A percentile compares a stretch with the other conserved stretches of the same genome.
phyloP scores from a whole-genome alignment of 306 rosid species.

The Prunus mongolica region DNA sequence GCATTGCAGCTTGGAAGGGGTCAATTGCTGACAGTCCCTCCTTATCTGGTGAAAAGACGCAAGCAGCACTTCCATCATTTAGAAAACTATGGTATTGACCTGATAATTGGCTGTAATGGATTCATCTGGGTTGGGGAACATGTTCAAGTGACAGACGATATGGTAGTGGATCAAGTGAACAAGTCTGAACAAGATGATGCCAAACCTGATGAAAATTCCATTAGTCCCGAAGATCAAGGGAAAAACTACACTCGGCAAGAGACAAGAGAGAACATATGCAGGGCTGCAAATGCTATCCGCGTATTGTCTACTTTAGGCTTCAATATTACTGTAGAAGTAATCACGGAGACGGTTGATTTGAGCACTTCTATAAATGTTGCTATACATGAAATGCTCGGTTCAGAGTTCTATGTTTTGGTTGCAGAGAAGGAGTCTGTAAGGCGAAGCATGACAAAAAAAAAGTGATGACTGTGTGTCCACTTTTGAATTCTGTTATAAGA shows the following conservation, averaged over 20 bases:
- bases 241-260: conserved; percentile 37
- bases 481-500: background rate
- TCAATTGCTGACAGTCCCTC: conserved; percentile 64
- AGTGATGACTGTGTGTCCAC: conserved; percentile 22
- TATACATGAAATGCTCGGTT: conserved; percentile 76
- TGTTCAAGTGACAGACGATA: conserved; percentile 48
- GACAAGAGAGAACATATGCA: conserved; percentile 73
- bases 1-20: conserved; percentile 73
- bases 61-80: conserved; percentile 87
- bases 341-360: conserved; percentile 51
- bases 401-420: conserved; percentile 77
- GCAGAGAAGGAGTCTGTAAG: conserved; percentile 81
- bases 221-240: conserved; percentile 55
- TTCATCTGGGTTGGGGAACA: conserved; percentile 92
- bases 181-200: conserved; percentile 40
- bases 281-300: conserved; percentile 77
- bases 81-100: conserved; percentile 66
- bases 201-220: conserved; percentile 10
- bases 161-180: conserved; percentile 54
- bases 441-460: conserved; percentile 58
- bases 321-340: conserved; percentile 51
- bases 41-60: conserved; percentile 83
- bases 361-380: conserved; percentile 58
- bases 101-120: conserved; percentile 85
- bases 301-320: conserved; percentile 64